phyloP scores from a whole-genome alignment of 2,329 filamentous ascomycete species.

The Fonsecaea erecta region DNA sequence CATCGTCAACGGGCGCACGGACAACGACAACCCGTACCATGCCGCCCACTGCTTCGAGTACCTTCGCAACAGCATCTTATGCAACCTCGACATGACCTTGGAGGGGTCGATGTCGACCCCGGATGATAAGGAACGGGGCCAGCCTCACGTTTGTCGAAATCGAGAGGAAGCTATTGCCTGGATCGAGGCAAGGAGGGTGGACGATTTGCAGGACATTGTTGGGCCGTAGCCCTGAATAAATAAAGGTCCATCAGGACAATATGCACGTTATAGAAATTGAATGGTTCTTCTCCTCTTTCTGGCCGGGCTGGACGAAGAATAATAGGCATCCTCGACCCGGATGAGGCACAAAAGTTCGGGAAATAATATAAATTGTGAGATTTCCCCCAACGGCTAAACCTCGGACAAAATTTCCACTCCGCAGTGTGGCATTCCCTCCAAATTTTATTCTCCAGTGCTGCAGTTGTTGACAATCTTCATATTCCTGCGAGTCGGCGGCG shows the following conservation, averaged over 20 bases:
- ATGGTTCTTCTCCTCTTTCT: background rate
- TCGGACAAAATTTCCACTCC: background rate
- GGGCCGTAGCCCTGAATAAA: conserved; percentile 32
- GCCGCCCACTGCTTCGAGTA: conserved; percentile 44
- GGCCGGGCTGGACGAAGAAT: background rate
- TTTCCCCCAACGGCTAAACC: background rate
- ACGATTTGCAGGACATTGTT: conserved; percentile 44
- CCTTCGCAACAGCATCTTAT: conserved; percentile 42
- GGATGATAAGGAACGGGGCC: conserved; percentile 38
- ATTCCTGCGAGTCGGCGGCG: conserved; percentile 15
- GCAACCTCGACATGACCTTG: conserved; percentile 44
- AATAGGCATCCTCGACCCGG: background rate
- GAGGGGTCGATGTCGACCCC: conserved; percentile 38
- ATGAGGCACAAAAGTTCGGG: too few relatives aligned
- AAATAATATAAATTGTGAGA: too few relatives aligned
- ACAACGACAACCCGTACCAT: conserved; percentile 37
- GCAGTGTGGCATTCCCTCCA: background rate
- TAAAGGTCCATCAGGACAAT: background rate
- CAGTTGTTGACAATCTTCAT: conserved; percentile 10
- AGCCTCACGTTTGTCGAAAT: conserved; percentile 43
- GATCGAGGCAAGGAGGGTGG: conserved; percentile 42
- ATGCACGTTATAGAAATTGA: background rate
- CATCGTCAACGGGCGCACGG: conserved; percentile 40
- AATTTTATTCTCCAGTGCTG: conserved; percentile 19
- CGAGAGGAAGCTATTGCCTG: conserved; percentile 40